These are phyloP conservation scores for Sphagnum magellanicum DNA, from an alignment of 228 moss, liverwort and hornwort genomes.

Conservation along the genomic window DNA sequence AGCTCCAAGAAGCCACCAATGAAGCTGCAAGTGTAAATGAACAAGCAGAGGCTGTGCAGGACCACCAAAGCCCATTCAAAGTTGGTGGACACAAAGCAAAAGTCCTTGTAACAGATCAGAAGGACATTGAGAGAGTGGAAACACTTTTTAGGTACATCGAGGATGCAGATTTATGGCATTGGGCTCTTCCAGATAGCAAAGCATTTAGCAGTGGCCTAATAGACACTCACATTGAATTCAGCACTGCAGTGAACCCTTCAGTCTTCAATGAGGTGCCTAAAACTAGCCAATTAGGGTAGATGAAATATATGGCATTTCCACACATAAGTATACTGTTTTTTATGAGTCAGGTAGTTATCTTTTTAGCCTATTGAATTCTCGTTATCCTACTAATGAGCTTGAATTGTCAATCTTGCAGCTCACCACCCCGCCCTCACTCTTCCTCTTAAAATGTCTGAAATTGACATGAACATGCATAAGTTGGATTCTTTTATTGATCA, in stretches of 20 bases:
- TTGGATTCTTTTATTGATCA: neutral
- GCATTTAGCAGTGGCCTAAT: constrained; percentile 79
- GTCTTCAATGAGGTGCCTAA: constrained; percentile 63
- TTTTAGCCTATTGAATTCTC: too few relatives aligned
- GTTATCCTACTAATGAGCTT: too few relatives aligned
- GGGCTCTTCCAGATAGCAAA: constrained; percentile 73
- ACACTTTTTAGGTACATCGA: constrained; percentile 72
- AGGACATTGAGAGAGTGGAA: constrained; percentile 26
- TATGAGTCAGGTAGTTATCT: too few relatives aligned
- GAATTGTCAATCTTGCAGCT: too few relatives aligned
- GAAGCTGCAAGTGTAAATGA: neutral
- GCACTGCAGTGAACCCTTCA: constrained; percentile 30
- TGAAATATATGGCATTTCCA: too few relatives aligned
- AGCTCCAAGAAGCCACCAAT: constrained; percentile 9
- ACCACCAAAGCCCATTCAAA: neutral
- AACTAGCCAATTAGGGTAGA: neutral
- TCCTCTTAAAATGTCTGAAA: neutral
- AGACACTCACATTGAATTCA: constrained; percentile 61
- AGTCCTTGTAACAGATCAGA: constrained; percentile 13
- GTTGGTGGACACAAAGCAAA: neutral
- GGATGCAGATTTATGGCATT: constrained; percentile 81
- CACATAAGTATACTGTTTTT: too few relatives aligned
- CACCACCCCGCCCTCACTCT: too few relatives aligned
- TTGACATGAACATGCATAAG: neutral
- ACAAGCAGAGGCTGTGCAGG: too few relatives aligned